phyloP scores from a whole-genome alignment of 306 rosid genomes.

The Alnus rubra region DNA sequence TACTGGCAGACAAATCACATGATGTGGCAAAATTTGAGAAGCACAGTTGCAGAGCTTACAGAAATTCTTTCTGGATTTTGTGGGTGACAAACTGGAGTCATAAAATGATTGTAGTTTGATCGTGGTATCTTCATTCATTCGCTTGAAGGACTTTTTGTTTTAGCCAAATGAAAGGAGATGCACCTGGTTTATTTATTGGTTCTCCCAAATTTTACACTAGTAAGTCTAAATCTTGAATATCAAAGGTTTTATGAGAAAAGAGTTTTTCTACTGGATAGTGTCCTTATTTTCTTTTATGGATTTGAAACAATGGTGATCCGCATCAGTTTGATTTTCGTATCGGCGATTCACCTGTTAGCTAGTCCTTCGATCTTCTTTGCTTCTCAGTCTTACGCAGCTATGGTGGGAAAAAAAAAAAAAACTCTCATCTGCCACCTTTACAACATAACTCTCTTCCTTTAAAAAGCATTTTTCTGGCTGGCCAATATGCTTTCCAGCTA shows the following conservation, averaged over 20 bases:
- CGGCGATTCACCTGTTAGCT: neutral
- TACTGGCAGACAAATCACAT: conserved; percentile 22
- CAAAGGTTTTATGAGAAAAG: conserved; percentile 20
- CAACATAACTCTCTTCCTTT: too few species aligned
- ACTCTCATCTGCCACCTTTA: too few species aligned
- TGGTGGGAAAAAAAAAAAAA: too few species aligned
- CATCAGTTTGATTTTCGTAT: conserved; percentile 6
- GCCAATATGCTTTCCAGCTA: conserved; percentile 1
- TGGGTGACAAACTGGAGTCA: conserved; percentile 32
- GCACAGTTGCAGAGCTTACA: conserved; percentile 9
- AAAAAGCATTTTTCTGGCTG: too few species aligned
- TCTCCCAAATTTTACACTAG: conserved; percentile 25
- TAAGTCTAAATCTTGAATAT: conserved; percentile 13
- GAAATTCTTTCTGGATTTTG: conserved; percentile 32
- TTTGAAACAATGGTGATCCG: neutral
- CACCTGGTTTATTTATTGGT: conserved; percentile 14
- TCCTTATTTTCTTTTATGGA: neutral
- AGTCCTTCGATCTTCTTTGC: too few species aligned
- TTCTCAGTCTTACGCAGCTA: too few species aligned
- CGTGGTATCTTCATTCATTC: conserved; percentile 20
- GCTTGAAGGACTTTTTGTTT: conserved; percentile 18
- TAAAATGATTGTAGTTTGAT: conserved; percentile 21
- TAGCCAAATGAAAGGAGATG: conserved; percentile 20
- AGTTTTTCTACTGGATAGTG: neutral
- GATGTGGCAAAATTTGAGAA: conserved; percentile 18